A percentile compares a stretch with the other conserved stretches of the same genome.
Evolutionary conservation across 2,329 filamentous ascomycete species (phyloP).

Genomic region (Botrytis fabae): DNA sequence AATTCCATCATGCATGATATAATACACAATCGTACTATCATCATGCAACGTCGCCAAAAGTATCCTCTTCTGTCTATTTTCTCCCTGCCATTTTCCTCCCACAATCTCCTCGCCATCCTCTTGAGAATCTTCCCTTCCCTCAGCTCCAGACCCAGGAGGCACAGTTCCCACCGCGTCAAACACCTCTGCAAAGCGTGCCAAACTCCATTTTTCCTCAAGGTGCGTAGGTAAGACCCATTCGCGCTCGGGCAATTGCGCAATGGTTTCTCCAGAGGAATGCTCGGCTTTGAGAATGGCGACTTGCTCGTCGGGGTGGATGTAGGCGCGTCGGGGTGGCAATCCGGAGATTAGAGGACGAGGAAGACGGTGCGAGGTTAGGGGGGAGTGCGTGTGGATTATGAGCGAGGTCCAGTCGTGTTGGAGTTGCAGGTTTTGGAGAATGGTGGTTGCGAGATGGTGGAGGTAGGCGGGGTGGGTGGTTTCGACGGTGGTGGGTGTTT

Average conservation of each 20-base stretch:
- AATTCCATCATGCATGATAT: slow-evolving; percentile 81
- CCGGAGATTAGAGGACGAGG: slow-evolving; percentile 69
- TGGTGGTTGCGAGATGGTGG: slow-evolving; percentile 56
- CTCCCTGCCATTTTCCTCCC: slow-evolving; percentile 47
- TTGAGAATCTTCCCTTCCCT: slow-evolving; percentile 26
- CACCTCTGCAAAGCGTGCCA: slow-evolving; percentile 64
- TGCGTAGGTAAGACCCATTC: slow-evolving; percentile 80
- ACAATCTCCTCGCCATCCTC: slow-evolving; percentile 33
- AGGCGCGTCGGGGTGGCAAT: slow-evolving; percentile 70
- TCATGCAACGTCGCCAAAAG: slow-evolving; percentile 74
- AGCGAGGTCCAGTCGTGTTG: slow-evolving; percentile 75
- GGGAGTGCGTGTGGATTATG: slow-evolving; percentile 51
- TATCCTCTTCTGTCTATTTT: slow-evolving; percentile 62
- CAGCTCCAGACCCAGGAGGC: slow-evolving; percentile 42
- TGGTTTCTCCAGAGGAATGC: slow-evolving; percentile 48
- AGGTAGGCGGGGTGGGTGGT: slow-evolving; percentile 39
- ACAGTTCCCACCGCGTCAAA: slow-evolving; percentile 62
- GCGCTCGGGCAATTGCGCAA: slow-evolving; percentile 54
- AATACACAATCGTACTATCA: slow-evolving; percentile 83
- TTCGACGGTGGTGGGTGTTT: slow-evolving; percentile 30
- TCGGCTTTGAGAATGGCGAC: slow-evolving; percentile 67
- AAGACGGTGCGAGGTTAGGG: slow-evolving; percentile 45
- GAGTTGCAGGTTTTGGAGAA: slow-evolving; percentile 69
- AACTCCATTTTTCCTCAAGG: slow-evolving; percentile 69
- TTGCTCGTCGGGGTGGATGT: slow-evolving; percentile 82